Evolutionary conservation across 257 asterid genomes (phyloP).

Genomic region (Ophiorrhiza pumila): DNA sequence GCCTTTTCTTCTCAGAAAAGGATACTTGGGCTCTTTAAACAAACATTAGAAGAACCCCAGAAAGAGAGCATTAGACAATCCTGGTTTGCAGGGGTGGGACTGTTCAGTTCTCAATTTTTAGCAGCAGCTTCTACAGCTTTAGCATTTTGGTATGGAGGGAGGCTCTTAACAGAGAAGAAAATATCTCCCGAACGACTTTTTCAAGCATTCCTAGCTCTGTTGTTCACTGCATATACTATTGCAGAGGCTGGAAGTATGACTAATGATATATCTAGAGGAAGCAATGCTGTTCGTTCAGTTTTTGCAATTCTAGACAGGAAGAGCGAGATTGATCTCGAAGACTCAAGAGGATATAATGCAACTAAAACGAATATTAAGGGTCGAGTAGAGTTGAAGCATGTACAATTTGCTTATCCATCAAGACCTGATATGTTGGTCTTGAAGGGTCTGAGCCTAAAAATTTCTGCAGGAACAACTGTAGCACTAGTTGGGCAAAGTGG

Average conservation of each 20-base stretch:
- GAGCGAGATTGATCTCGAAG: slow-evolving; percentile 60
- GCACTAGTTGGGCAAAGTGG: slow-evolving; percentile 78
- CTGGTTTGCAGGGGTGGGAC: slow-evolving; percentile 68
- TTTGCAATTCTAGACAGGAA: slow-evolving; percentile 58
- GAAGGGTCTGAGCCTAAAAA: slow-evolving; percentile 53
- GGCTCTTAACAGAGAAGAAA: slow-evolving; percentile 35
- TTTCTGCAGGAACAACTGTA: slow-evolving; percentile 55
- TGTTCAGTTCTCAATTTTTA: slow-evolving; percentile 69
- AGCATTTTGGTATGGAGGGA: slow-evolving; percentile 88
- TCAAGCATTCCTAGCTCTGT: slow-evolving; percentile 69
- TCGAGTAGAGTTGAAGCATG: slow-evolving; percentile 53
- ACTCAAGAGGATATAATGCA: slow-evolving; percentile 32
- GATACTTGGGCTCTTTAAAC: slow-evolving; percentile 42
- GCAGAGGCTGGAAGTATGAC: slow-evolving; percentile 96
- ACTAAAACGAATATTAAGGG: slow-evolving; percentile 39
- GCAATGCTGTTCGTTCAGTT: slow-evolving; percentile 68
- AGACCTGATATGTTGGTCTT: slow-evolving; percentile 58
- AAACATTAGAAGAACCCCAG: slow-evolving; percentile 42
- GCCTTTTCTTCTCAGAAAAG: slow-evolving; percentile 71
- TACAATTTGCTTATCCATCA: slow-evolving; percentile 62
- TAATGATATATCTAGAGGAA: slow-evolving; percentile 77
- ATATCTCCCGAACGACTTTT: slow-evolving; percentile 61
- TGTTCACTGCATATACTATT: slow-evolving; percentile 82
- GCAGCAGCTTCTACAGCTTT: slow-evolving; percentile 75
- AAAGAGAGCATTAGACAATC: slow-evolving; percentile 60